phyloP scores from a whole-genome alignment of 768 basidiomycete genomes.

The Auricularia sp. region DNA sequence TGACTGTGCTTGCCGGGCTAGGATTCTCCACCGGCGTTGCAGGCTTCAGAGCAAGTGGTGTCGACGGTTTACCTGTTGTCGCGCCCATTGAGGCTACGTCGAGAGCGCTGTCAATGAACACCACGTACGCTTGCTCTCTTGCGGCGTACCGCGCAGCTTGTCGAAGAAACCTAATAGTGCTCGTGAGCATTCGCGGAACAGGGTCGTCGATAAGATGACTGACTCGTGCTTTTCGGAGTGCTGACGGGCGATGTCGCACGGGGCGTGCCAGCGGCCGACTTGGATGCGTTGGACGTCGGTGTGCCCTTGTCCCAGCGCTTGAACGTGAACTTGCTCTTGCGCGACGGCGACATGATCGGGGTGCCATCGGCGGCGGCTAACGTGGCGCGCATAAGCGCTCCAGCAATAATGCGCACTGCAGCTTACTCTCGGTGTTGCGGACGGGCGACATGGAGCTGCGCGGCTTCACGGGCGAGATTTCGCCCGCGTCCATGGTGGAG shows the following conservation, averaged over 20 bases:
- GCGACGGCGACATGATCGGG: not conserved
- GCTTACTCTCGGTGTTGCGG: not conserved
- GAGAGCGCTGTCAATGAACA: not conserved
- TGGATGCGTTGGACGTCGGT: not conserved
- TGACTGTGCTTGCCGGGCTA: not conserved
- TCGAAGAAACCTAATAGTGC: not conserved
- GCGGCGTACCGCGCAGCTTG: not conserved
- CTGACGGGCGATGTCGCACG: not conserved
- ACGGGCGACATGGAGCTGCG: not conserved
- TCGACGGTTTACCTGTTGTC: not conserved
- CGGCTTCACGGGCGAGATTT: not conserved
- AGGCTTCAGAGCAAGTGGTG: not conserved
- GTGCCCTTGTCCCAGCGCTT: not conserved
- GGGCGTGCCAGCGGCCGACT: not conserved
- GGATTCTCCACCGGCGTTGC: not conserved
- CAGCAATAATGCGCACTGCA: not conserved
- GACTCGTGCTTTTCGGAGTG: not conserved
- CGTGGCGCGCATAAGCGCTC: not conserved
- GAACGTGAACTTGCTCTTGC: constrained; percentile 2
- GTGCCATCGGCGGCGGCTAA: not conserved
- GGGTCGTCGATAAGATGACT: not conserved
- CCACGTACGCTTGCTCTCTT: not conserved
- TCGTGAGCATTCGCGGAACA: not conserved
- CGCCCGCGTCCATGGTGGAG: not conserved
- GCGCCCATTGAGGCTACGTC: not conserved